These are phyloP conservation scores for Globisporangium lucens DNA, from an alignment of 352 stramenopile genomes.

Conservation along the genomic window DNA sequence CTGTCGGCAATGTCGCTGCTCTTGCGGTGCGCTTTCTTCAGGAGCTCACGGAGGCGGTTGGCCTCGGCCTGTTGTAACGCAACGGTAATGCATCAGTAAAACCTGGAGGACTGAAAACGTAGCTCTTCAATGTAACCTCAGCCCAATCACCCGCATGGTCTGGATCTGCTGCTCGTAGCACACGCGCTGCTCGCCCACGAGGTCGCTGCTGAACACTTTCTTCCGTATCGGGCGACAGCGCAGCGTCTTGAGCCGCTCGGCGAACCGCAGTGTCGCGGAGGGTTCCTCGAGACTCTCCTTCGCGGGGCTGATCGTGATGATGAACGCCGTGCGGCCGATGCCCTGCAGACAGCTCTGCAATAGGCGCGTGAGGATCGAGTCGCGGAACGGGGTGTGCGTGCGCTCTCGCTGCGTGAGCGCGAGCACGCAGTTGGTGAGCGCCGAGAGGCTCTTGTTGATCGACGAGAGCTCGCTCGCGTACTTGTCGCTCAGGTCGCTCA, in stretches of 20 bases:
- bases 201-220: conserved; percentile 48
- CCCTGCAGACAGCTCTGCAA: conserved; percentile 66
- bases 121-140: neutral
- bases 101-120: neutral
- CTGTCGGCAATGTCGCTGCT: conserved; percentile 25
- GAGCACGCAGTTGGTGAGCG: conserved; percentile 73
- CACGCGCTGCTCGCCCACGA: conserved; percentile 46
- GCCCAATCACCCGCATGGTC: conserved; percentile 46
- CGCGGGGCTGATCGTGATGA: conserved; percentile 63
- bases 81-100: neutral
- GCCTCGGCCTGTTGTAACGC: conserved; percentile 42
- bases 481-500: conserved; percentile 52
- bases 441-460: conserved; percentile 77
- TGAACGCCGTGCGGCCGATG: conserved; percentile 48
- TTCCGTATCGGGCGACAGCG: conserved; percentile 50
- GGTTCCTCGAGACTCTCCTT: conserved; percentile 58
- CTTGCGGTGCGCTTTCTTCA: conserved; percentile 44
- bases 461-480: conserved; percentile 59
- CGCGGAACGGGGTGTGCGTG: conserved; percentile 57
- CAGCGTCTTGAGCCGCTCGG: conserved; percentile 59
- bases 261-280: conserved; percentile 68
- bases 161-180: conserved; percentile 75
- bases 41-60: conserved; percentile 41
- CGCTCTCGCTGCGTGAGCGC: conserved; percentile 58
- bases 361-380: conserved; percentile 66